Evolutionary conservation across 1,284 basidiomycete genomes (phyloP).

Genomic region (Ceratobasidium papillatum): DNA sequence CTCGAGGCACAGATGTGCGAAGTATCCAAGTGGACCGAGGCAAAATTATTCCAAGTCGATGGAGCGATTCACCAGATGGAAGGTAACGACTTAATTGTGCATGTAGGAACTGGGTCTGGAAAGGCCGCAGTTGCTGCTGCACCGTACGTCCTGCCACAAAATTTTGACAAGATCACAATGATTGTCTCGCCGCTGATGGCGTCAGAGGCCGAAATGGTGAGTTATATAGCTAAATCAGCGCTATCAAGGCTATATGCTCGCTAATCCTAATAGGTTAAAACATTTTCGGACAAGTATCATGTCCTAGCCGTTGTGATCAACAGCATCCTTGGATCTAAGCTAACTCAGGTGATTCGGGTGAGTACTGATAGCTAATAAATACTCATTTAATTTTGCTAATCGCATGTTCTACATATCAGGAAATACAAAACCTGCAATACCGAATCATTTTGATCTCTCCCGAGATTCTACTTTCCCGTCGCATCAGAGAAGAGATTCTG

Average conservation of each 20-base stretch:
- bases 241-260: background rate
- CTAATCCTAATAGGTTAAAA: background rate
- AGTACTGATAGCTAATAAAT: constrained; percentile 26
- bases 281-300: constrained; percentile 43
- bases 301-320: constrained; percentile 54
- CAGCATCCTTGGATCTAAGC: constrained; percentile 50
- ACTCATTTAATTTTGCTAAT: background rate
- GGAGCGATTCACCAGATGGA: constrained; percentile 48
- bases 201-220: constrained; percentile 53
- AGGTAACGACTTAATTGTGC: constrained; percentile 50
- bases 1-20: too few relatives aligned
- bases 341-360: constrained; percentile 47
- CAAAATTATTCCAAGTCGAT: constrained; percentile 49
- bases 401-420: too few relatives aligned
- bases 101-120: constrained; percentile 53
- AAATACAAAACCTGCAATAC: constrained; percentile 50
- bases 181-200: constrained; percentile 54
- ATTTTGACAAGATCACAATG: constrained; percentile 50
- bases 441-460: constrained; percentile 56
- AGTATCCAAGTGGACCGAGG: too few relatives aligned
- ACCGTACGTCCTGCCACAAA: constrained; percentile 48
- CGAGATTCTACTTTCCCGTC: constrained; percentile 53
- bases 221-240: background rate
- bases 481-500: constrained; percentile 52
- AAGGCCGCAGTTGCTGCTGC: constrained; percentile 53